Evolutionary conservation across 2,329 filamentous ascomycete species (phyloP).

Genomic region (Didymella lethalis): DNA sequence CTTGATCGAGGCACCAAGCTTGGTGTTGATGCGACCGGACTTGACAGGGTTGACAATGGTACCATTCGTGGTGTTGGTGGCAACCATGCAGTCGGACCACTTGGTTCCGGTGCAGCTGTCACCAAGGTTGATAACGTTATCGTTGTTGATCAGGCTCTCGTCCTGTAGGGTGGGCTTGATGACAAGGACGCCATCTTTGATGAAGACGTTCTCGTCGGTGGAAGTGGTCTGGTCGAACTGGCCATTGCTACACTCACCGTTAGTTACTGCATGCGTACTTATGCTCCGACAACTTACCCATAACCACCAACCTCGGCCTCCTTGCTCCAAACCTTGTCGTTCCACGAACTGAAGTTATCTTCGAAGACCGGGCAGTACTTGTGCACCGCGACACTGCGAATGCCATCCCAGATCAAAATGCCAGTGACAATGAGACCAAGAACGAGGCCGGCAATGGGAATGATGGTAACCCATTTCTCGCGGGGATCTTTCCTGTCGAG

Average conservation of each 20-base stretch:
- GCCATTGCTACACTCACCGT: conserved; percentile 68
- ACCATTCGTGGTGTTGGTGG: conserved; percentile 79
- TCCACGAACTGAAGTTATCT: conserved; percentile 69
- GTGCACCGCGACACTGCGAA: conserved; percentile 75
- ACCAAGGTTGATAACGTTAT: conserved; percentile 73
- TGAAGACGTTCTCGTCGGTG: conserved; percentile 75
- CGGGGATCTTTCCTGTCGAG: conserved; percentile 74
- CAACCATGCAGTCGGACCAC: conserved; percentile 69
- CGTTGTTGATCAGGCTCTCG: conserved; percentile 67
- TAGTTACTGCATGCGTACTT: conserved; percentile 14
- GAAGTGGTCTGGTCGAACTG: conserved; percentile 81
- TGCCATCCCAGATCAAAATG: conserved; percentile 78
- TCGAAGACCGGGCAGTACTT: conserved; percentile 74
- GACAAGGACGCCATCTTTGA: conserved; percentile 72
- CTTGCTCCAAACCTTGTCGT: conserved; percentile 72
- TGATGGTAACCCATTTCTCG: conserved; percentile 86
- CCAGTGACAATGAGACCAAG: conserved; percentile 73
- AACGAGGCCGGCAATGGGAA: conserved; percentile 75
- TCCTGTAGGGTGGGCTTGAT: conserved; percentile 84
- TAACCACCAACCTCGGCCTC: conserved; percentile 79
- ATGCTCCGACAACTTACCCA: conserved; percentile 65
- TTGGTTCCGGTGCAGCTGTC: conserved; percentile 72
- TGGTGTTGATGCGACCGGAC: conserved; percentile 81
- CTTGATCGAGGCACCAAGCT: conserved; percentile 73
- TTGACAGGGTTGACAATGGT: conserved; percentile 79